Evolutionary conservation across 2,329 filamentous ascomycete genomes (phyloP).

Genomic region (Chaetoscypha palmicola): DNA sequence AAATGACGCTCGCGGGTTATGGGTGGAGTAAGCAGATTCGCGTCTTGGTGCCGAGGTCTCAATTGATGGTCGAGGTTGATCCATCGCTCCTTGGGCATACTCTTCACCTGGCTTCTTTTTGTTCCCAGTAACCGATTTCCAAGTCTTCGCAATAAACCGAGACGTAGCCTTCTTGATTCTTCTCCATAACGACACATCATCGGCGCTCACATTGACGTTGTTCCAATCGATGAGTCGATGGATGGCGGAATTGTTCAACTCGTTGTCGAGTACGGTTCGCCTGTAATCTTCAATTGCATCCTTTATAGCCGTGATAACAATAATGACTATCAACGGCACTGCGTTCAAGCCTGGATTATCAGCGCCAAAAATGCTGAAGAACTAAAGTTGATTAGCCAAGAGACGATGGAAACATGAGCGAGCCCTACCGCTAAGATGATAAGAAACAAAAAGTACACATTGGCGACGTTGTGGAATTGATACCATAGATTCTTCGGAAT

Average conservation of each 20-base stretch:
- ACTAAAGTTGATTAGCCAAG: slow-evolving; percentile 46
- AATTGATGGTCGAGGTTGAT: slow-evolving; percentile 43
- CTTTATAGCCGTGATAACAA: slow-evolving; percentile 82
- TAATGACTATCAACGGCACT: slow-evolving; percentile 87
- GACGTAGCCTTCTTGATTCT: slow-evolving; percentile 80
- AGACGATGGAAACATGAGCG: neutral
- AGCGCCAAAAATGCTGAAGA: slow-evolving; percentile 93
- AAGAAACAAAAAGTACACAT: slow-evolving; percentile 95
- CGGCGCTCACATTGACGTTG: slow-evolving; percentile 88
- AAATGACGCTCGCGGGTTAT: slow-evolving; percentile 41
- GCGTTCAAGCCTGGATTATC: slow-evolving; percentile 83
- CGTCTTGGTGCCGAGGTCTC: slow-evolving; percentile 44
- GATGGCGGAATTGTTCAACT: slow-evolving; percentile 92
- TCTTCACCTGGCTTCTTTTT: slow-evolving; percentile 34
- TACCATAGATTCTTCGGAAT: slow-evolving; percentile 95
- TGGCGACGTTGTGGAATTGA: slow-evolving; percentile 97
- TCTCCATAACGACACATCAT: slow-evolving; percentile 80
- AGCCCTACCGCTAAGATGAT: slow-evolving; percentile 84
- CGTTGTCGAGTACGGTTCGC: slow-evolving; percentile 81
- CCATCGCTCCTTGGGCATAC: slow-evolving; percentile 19
- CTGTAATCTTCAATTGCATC: slow-evolving; percentile 95
- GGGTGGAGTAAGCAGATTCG: slow-evolving; percentile 21
- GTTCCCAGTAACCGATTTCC: slow-evolving; percentile 43
- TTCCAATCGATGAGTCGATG: slow-evolving; percentile 82
- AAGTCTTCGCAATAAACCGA: slow-evolving; percentile 27